Conservation (phyloP, 2,329 filamentous ascomycete species). For the Lachnellula cervina region DNA sequence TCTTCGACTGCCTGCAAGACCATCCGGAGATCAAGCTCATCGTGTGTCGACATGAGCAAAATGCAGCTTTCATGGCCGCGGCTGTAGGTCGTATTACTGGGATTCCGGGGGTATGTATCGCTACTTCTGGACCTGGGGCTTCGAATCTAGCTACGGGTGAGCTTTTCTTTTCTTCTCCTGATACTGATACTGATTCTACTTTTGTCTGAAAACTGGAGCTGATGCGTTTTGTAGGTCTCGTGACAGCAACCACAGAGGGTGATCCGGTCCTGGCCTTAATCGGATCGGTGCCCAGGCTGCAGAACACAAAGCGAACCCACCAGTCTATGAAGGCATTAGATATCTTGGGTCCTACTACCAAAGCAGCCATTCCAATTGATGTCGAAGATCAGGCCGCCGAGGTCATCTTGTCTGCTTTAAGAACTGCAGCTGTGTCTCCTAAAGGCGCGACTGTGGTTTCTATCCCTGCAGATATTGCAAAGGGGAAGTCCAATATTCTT, state of each 20-base stretch:
- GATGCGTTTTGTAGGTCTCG: too few relatives aligned
- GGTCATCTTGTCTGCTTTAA: conserved; percentile 42
- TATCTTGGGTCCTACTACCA: conserved; percentile 40
- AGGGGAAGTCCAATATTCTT: conserved; percentile 24
- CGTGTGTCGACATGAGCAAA: conserved; percentile 45
- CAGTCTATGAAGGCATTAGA: conserved; percentile 42
- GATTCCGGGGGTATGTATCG: conserved; percentile 42
- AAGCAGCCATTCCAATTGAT: conserved; percentile 38
- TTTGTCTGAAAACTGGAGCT: too few relatives aligned
- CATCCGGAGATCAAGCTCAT: conserved; percentile 43
- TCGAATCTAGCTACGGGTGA: conserved; percentile 43
- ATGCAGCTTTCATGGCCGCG: conserved; percentile 46
- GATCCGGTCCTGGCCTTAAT: conserved; percentile 45
- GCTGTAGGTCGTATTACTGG: conserved; percentile 43
- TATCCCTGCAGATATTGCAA: conserved; percentile 39
- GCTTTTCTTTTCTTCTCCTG: conserved; percentile 14
- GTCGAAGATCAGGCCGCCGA: conserved; percentile 45
- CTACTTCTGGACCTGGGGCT: conserved; percentile 43
- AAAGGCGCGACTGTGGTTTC: conserved; percentile 41
- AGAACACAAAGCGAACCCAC: conserved; percentile 43
- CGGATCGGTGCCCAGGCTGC: conserved; percentile 41
- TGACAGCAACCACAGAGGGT: conserved; percentile 43
- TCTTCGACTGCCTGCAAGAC: conserved; percentile 43
- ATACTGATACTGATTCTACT: too few relatives aligned
- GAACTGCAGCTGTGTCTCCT: conserved; percentile 37